phyloP scores from a whole-genome alignment of 139 green algal species.

The Chlorella sp. region DNA sequence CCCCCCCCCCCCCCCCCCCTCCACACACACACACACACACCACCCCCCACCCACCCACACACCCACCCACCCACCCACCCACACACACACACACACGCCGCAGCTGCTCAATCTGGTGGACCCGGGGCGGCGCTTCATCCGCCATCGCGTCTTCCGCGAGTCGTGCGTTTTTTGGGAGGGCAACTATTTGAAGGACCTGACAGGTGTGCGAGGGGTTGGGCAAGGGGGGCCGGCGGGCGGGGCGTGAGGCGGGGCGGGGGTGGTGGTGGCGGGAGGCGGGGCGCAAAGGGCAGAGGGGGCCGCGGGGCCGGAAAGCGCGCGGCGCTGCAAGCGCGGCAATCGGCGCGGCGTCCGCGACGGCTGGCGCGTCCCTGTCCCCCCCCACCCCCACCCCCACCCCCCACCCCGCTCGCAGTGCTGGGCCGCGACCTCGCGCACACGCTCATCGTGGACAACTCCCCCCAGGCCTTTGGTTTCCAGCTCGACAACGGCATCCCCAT shows the following conservation, averaged over 20 bases:
- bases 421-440: constrained; percentile 87
- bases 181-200: constrained; percentile 91
- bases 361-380: no score
- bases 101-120: constrained; percentile 84
- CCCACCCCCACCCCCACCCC: no score
- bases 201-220: constrained; percentile 8
- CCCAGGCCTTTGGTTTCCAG: constrained; percentile 84
- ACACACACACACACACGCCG: constrained; percentile 59
- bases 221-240: no score
- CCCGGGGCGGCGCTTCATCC: constrained; percentile 69
- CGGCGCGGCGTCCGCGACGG: no score
- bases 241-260: no score
- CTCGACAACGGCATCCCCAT: constrained; percentile 96
- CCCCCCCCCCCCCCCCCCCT: background rate
- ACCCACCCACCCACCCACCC: background rate
- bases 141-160: constrained; percentile 92
- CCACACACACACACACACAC: constrained; percentile 3
- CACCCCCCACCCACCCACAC: background rate
- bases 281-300: no score
- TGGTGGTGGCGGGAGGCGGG: no score
- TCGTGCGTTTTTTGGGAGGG: constrained; percentile 91
- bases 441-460: constrained; percentile 86
- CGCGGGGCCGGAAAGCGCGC: no score
- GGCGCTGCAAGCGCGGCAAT: no score
- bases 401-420: constrained; percentile 71